Percentiles rank a stretch among this genome's conserved stretches.
These are phyloP conservation scores for Sungouiella blattae DNA, from an alignment of 805 yeast genomes.

Conservation along the genomic window DNA sequence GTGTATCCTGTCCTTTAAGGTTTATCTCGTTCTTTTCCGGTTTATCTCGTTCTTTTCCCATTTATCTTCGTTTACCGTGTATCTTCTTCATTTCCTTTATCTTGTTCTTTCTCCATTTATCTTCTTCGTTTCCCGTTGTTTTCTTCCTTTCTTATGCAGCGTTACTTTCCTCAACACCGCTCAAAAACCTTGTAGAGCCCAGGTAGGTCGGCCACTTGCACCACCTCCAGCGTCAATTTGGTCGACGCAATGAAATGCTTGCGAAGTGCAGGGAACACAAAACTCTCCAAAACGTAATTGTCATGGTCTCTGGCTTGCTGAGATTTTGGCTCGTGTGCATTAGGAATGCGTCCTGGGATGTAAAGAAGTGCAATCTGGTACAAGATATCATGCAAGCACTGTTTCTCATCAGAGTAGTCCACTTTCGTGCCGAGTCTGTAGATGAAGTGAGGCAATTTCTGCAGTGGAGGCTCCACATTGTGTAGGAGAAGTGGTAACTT, in stretches of 20 bases:
- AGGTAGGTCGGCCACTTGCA: slow-evolving; percentile 88
- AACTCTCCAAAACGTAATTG: slow-evolving; percentile 47
- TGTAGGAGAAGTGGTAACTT: slow-evolving; percentile 68
- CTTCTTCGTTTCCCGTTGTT: not conserved
- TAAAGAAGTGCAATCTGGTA: slow-evolving; percentile 70
- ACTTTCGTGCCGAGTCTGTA: slow-evolving; percentile 57
- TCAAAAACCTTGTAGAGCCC: slow-evolving; percentile 91
- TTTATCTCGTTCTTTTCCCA: too few species aligned
- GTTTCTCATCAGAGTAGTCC: slow-evolving; percentile 64
- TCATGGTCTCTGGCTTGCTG: slow-evolving; percentile 11
- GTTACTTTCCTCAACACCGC: slow-evolving; percentile 65
- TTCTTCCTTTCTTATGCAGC: not conserved
- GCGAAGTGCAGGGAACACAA: slow-evolving; percentile 64
- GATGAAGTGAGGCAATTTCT: slow-evolving; percentile 65
- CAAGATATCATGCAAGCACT: slow-evolving; percentile 64
- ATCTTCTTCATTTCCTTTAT: not conserved
- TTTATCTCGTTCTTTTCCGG: too few species aligned
- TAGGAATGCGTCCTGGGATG: slow-evolving; percentile 58
- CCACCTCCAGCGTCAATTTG: slow-evolving; percentile 48
- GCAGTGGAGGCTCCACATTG: slow-evolving; percentile 57
- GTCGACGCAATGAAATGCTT: slow-evolving; percentile 63
- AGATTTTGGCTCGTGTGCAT: too few species aligned
- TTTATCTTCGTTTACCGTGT: too few species aligned
- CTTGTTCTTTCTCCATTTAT: not conserved
- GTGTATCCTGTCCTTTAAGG: too few species aligned